Evolutionary conservation across 305 asterid genomes (phyloP), one percentile per base, ranked within the genome.

Genomic region (Lippia alba): DNA sequence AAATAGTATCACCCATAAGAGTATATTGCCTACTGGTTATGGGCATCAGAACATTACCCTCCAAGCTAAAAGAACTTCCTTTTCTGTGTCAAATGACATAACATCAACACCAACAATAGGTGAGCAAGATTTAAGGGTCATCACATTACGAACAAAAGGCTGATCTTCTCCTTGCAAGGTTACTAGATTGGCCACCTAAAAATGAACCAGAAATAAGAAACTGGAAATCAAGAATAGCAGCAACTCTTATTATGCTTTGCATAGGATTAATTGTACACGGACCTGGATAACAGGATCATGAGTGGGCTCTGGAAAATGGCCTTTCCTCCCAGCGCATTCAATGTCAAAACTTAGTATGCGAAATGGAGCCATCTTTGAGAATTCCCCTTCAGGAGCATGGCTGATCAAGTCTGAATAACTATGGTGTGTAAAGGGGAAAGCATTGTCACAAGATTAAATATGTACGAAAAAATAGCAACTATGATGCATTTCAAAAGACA

Each of bases 221-320:
- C 70, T 16, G 50, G 67, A 66, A 41, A 41, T 70, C 44, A 45
- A 66, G 60, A 41, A 69, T 68, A 73, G 73, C 56, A 70, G 75
- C 77, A 79, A 55, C 32, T 59, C 69, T 24, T 18, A 64, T 15
- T n/a, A 15, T 60, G 66, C 10, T 18, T n/a, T 50, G 46, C 32
- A 8, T 51, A 54, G 51, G 56, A 24, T 70, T 33, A 20, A 33
- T 40, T 66, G 57, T 53, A 32, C 20, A 71, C 62, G 8, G 75
- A 92, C 99, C 97, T 94, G 99, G 80, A 94, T 94, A 62, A 94
- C 98, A 79, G 99, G 99, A 84, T 94, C 99, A 40, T 91, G 96
- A 59, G 84, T 88, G 74, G 99, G 96, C 83, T 92, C 98, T 12
- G 99, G 99, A 74, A 94, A 94, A 77, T 66, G 93, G 36, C 99